Evolutionary conservation across 2,329 filamentous ascomycete species (phyloP).

Genomic region (Exophiala aquamarina): DNA sequence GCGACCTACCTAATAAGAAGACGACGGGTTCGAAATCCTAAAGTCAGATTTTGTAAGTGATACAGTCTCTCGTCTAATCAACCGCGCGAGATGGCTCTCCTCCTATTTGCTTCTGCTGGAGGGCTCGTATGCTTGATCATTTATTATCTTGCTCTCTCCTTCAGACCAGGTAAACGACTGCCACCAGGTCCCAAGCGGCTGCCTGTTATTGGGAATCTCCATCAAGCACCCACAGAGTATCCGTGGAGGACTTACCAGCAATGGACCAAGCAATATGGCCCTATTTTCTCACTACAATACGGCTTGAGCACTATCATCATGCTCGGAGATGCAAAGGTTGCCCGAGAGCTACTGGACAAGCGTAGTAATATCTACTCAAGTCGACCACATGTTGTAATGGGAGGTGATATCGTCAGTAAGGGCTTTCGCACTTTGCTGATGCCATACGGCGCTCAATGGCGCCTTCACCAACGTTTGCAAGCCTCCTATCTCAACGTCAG

Average conservation of each 20-base stretch:
- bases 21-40: no score
- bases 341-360: conserved; percentile 39
- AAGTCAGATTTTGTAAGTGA: no score
- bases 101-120: no score
- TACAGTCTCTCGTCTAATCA: no score
- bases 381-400: conserved; percentile 29
- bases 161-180: no score
- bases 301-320: conserved; percentile 36
- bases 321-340: conserved; percentile 33
- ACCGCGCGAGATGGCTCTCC: no score
- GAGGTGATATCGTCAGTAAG: conserved; percentile 30
- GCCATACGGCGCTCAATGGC: conserved; percentile 50
- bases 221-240: conserved; percentile 35
- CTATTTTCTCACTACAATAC: conserved; percentile 35
- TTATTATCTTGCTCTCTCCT: no score
- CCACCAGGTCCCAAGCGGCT: conserved; percentile 40
- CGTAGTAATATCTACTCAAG: conserved; percentile 40
- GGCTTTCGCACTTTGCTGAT: conserved; percentile 47
- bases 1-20: no score
- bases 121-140: no score
- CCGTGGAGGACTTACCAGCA: conserved; percentile 31
- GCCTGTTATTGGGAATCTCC: conserved; percentile 44
- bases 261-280: conserved; percentile 37
- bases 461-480: conserved; percentile 41
- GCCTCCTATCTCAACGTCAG: conserved; percentile 47